Base-by-base conservation (phyloP, 2,329 filamentous ascomycete species). In the Hypoxylon rubiginosum region DNA sequence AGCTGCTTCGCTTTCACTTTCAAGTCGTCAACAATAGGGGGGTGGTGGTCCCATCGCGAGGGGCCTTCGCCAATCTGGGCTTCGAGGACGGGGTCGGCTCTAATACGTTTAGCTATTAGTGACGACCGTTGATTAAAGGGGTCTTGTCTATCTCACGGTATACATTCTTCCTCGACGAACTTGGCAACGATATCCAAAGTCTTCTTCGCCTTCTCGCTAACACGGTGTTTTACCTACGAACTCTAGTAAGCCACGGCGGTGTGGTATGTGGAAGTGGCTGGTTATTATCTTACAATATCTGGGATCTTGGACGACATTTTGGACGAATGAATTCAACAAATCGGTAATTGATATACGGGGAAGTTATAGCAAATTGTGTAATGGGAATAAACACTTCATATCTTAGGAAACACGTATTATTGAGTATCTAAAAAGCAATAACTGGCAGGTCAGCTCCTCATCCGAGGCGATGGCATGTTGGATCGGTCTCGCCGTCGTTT, bases 141-240 rank as follows among this genome's bases (percentile, higher is more conserved):
- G 17, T 32, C 62, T 46, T 13, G 15, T 17, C 3, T 30, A 30
- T 74, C 87, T 82, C 79, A 90, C 88, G 91, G 92, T 71, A 94
- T 91, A 79, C 92, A 99, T 85, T 97, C 94, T 81, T 97, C 94
- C 78, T 98, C 92, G 73, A 99, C 96, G 75, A 99, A 99, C 80
- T 94, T 93, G 84, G 95, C 93, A 72, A 99, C 92, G 70, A 93
- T 78, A 76, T 97, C 94, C 71, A 97, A 84, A 30, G 91, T 92
- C 85, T 92, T 90, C 82, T 91, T 92, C 56, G 94, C 94, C 75
- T 88, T 86, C 65, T 97, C 93, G 82, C 93, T 97, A 72, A 97
- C 92, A 79, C 85, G 84, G 74, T 85, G 75, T 59, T 79, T 76
- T 60, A 82, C 83, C 84, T 86, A 62, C 15, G 55, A 19, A 11